Conservation (phyloP, 2,329 filamentous ascomycete genomes). For the Fusarium sarcochroum region DNA sequence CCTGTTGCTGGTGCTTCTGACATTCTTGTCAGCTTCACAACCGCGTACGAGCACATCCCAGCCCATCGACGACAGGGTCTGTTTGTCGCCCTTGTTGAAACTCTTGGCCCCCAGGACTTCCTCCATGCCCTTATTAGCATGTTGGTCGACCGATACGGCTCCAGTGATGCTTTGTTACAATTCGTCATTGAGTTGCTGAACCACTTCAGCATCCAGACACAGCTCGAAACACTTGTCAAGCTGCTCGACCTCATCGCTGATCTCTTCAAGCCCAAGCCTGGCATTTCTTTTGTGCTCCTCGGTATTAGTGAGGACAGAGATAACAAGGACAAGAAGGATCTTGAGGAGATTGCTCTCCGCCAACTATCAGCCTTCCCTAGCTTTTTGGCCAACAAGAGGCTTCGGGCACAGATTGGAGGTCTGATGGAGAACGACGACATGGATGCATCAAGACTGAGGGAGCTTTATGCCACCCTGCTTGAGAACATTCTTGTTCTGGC, state of each 20-base stretch:
- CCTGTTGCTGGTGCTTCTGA: conserved; percentile 87
- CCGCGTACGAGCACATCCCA: conserved; percentile 96
- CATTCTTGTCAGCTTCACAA: conserved; percentile 94
- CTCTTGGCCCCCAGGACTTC: conserved; percentile 88
- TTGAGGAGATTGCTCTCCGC: conserved; percentile 65
- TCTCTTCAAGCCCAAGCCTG: conserved; percentile 80
- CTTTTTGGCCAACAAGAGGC: conserved; percentile 70
- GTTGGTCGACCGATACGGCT: conserved; percentile 89
- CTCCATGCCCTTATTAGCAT: conserved; percentile 90
- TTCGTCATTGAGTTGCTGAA: conserved; percentile 83
- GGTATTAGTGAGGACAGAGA: conserved; percentile 65
- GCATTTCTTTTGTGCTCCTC: conserved; percentile 79
- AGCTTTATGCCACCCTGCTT: conserved; percentile 77
- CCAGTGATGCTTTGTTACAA: conserved; percentile 79
- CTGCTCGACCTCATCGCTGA: conserved; percentile 83
- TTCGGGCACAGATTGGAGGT: conserved; percentile 68
- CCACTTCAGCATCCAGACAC: conserved; percentile 79
- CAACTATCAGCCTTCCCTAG: conserved; percentile 70
- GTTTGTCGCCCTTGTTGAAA: conserved; percentile 87
- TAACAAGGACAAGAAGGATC: conserved; percentile 64
- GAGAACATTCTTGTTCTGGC: conserved; percentile 76
- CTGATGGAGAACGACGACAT: conserved; percentile 74
- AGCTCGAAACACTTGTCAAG: conserved; percentile 83
- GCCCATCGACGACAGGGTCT: conserved; percentile 85
- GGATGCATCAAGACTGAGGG: conserved; percentile 75